Evolutionary conservation across 148 eudicot species (phyloP).

Genomic region (Amaranthus cruentus): DNA sequence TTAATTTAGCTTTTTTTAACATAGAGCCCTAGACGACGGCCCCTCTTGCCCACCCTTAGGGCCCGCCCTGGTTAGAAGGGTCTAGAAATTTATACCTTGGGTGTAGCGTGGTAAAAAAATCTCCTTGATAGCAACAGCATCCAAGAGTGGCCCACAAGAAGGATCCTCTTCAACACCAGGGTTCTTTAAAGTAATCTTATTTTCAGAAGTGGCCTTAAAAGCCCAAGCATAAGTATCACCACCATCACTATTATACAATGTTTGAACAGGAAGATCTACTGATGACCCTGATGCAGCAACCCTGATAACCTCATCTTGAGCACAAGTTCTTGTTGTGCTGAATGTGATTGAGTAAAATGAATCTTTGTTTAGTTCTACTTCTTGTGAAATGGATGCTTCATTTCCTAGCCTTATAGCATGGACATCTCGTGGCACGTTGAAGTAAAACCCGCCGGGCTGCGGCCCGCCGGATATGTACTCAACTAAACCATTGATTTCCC

Average conservation of each 20-base stretch:
- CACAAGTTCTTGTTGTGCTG: constrained; percentile 80
- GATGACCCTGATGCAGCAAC: constrained; percentile 35
- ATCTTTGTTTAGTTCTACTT: constrained; percentile 37
- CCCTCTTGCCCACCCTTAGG: no score
- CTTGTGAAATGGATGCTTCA: constrained; percentile 60
- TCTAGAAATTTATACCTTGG: constrained; percentile 29
- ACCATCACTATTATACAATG: constrained; percentile 63
- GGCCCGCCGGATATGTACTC: constrained; percentile 86
- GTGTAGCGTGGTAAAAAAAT: constrained; percentile 22
- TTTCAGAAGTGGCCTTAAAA: constrained; percentile 38
- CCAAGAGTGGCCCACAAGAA: constrained; percentile 74
- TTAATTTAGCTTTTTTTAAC: no score
- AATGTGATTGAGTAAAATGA: constrained; percentile 57
- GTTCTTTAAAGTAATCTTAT: constrained; percentile 54
- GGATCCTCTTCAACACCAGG: constrained; percentile 73
- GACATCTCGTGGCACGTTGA: constrained; percentile 48
- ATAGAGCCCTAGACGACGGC: no score
- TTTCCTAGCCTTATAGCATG: constrained; percentile 71
- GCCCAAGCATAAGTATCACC: constrained; percentile 86
- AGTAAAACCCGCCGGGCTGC: constrained; percentile 76
- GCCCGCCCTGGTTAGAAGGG: no score
- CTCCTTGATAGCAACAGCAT: constrained; percentile 67
- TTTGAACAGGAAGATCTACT: constrained; percentile 64
- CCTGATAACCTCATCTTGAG: constrained; percentile 73
- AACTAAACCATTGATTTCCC: constrained; percentile 71